Conservation (phyloP, 1,284 basidiomycete species). For the Nidula niveotomentosa region DNA sequence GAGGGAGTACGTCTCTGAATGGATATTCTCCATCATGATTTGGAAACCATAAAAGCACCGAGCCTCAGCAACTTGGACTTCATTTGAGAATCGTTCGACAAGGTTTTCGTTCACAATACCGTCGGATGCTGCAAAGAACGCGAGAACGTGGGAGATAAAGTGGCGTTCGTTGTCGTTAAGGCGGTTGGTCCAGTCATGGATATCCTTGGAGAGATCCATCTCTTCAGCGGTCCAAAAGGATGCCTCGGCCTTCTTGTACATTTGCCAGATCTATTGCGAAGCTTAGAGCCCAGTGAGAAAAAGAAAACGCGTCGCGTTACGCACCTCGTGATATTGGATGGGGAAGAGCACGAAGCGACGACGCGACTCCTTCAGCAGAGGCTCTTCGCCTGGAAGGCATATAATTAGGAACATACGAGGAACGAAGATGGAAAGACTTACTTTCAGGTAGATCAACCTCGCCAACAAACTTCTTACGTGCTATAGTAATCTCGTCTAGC, state of each 20-base stretch:
- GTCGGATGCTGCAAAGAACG: constrained; percentile 96
- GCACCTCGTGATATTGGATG: constrained; percentile 90
- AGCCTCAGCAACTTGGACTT: constrained; percentile 94
- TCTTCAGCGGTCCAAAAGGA: constrained; percentile 99
- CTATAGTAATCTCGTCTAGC: constrained; percentile 17
- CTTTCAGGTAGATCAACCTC: constrained; percentile 66
- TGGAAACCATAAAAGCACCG: constrained; percentile 99
- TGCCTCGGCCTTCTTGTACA: constrained; percentile 93
- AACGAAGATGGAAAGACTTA: constrained; percentile 40
- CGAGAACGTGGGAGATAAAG: constrained; percentile 95
- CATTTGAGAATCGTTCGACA: constrained; percentile 91
- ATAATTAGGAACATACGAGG: constrained; percentile 3
- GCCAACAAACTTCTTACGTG: constrained; percentile 53
- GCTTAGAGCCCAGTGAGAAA: neutral
- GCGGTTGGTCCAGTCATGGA: constrained; percentile 92
- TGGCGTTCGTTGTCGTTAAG: constrained; percentile 94
- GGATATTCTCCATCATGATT: constrained; percentile 99
- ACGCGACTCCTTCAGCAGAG: constrained; percentile 78
- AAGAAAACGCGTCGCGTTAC: neutral
- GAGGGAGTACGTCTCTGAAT: constrained; percentile 97
- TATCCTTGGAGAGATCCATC: constrained; percentile 94
- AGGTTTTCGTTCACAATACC: constrained; percentile 99
- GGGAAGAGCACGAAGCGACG: constrained; percentile 92
- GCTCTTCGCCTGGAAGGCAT: constrained; percentile 65
- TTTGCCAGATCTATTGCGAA: constrained; percentile 82